Base-by-base conservation (phyloP, 441 rosid genomes). In the Raphanus hybrid region DNA sequence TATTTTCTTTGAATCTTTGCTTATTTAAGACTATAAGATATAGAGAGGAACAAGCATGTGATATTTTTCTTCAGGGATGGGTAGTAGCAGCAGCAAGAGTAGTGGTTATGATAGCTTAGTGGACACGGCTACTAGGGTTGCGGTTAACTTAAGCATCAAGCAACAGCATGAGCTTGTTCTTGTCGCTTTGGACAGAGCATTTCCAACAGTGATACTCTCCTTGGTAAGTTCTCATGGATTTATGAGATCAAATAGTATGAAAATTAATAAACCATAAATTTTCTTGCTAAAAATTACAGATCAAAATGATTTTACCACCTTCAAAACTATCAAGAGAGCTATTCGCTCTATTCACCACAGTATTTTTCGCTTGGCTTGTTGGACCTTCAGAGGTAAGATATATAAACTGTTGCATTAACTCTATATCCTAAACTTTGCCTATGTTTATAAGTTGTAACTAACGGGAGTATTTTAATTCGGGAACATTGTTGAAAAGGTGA, bases 321-420 rank as follows among this genome's bases (percentile, higher is more conserved):
- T 86, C 91, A 62, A 87, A 81, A 82, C 82, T 88, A 52, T 77
- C 89, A 41, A 87, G 99, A 76, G 97, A 96, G 79, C 83, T 86
- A 48, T 96, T 89, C 16, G 98, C 99, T 0, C 83, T 84, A 72
- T 93, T 91, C 85, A 93, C 97, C 73, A 88, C 97, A 5, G 60
- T 90, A 60, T 93, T 88, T 74, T 96, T 96, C 8, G 84, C 84
- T 66, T 95, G 99, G 99, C 89, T 95, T 34, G 78, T 92, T 27
- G 99, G 99, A 68, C 91, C 91, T 3, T 90, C 94, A 34, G 89
- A 88, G 97, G 98, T 93, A 80, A 72, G 77, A 54, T 1, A 55
- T 1, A 55, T 6, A 32, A 18, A 52, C 54, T 39, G 5, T 37
- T 69, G 69, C 12, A 10, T 54, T 6, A 37, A 55, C 12, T 34